Conservation (phyloP, 768 basidiomycete genomes). For the Leucogyrophana mollusca region DNA sequence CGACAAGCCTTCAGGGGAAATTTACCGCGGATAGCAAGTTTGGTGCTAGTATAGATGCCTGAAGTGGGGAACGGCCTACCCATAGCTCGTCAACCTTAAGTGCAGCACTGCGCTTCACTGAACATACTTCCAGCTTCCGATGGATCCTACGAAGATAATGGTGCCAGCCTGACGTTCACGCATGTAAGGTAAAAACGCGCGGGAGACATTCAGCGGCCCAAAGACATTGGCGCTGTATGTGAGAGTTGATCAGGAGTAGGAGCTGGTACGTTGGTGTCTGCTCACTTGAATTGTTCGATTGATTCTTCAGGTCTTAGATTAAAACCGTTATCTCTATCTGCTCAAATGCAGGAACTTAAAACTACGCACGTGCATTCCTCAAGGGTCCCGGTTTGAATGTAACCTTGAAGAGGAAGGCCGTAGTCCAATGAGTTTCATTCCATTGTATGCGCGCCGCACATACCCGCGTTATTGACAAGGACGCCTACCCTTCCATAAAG, state of each 20-base stretch:
- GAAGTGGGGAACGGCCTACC: neutral
- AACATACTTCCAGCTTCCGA: conserved; percentile 9
- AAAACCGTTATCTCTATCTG: no score
- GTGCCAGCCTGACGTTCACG: conserved; percentile 26
- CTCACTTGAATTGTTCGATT: neutral
- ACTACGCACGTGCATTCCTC: no score
- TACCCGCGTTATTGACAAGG: conserved; percentile 13
- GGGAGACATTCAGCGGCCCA: conserved; percentile 42
- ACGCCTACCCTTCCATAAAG: conserved; percentile 26
- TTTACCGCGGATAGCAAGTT: conserved; percentile 16
- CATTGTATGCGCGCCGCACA: neutral
- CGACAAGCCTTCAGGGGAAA: neutral
- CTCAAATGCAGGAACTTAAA: no score
- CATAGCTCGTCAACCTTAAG: no score
- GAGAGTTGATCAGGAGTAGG: no score
- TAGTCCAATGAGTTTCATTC: no score
- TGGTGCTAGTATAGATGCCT: conserved; percentile 16
- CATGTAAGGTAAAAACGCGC: conserved; percentile 42
- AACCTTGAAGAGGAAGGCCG: neutral
- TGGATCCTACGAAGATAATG: conserved; percentile 14
- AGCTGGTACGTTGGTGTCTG: no score
- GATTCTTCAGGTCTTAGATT: no score
- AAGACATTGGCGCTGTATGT: conserved; percentile 33
- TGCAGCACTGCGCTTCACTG: neutral
- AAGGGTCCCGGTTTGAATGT: neutral